Percentiles rank a stretch among this genome's conserved stretches.
Evolutionary conservation across 306 rosid genomes (phyloP).

Genomic region (Gastrolobium bilobum): DNA sequence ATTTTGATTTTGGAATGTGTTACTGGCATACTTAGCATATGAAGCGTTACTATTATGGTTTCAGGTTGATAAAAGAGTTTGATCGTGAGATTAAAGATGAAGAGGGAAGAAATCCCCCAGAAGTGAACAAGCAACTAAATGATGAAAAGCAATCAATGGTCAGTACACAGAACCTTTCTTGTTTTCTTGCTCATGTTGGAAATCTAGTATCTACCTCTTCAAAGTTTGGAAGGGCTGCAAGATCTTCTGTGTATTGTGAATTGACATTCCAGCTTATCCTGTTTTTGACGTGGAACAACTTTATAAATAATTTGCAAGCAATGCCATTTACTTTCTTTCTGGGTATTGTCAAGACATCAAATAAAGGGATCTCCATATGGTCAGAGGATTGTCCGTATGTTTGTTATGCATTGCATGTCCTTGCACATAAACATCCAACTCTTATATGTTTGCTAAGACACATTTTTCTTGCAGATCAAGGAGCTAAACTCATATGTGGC

Average conservation of each 20-base stretch:
- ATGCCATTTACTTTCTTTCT: slow-evolving; percentile 30
- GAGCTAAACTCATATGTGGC: slow-evolving; percentile 96
- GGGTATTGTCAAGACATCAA: slow-evolving; percentile 37
- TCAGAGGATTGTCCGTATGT: slow-evolving; percentile 3
- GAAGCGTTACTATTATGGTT: slow-evolving; percentile 35
- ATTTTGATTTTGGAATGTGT: slow-evolving; percentile 24
- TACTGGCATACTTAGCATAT: slow-evolving; percentile 26
- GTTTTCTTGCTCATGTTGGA: slow-evolving; percentile 32
- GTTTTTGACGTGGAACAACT: slow-evolving; percentile 3
- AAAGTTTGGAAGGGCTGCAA: slow-evolving; percentile 24
- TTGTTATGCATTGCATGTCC: slow-evolving; percentile 27
- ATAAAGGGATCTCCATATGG: slow-evolving; percentile 20
- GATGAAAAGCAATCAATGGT: slow-evolving; percentile 99
- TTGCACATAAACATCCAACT: slow-evolving; percentile 19
- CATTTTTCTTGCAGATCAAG: slow-evolving; percentile 84
- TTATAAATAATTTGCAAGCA: slow-evolving; percentile 32
- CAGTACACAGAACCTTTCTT: slow-evolving; percentile 42
- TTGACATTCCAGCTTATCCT: slow-evolving; percentile 27
- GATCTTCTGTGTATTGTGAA: slow-evolving; percentile 28
- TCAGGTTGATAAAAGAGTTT: slow-evolving; percentile 92
- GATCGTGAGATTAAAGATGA: slow-evolving; percentile 95
- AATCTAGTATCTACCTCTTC: slow-evolving; percentile 42
- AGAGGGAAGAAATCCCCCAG: slow-evolving; percentile 84
- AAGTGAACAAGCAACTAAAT: slow-evolving; percentile 93
- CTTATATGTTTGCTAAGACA: slow-evolving; percentile 40